phyloP scores from a whole-genome alignment of 306 rosid genomes.

The Malus asiatica region DNA sequence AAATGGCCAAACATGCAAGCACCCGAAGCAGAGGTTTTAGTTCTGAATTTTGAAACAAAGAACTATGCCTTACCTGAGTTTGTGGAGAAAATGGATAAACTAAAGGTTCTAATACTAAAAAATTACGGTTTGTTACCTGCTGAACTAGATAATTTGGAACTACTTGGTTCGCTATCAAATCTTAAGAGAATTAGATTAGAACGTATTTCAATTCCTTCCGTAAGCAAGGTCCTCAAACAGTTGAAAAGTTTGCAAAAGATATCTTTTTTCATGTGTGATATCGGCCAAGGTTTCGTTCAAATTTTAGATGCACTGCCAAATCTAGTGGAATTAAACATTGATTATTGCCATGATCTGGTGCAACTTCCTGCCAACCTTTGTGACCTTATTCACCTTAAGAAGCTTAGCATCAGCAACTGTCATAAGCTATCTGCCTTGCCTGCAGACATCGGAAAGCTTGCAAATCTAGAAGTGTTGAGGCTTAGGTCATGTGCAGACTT shows the following conservation, averaged over 20 bases:
- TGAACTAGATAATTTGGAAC: constrained; percentile 30
- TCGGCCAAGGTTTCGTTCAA: constrained; percentile 13
- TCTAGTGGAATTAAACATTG: constrained; percentile 26
- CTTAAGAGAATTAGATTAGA: constrained; percentile 49
- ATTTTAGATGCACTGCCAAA: constrained; percentile 31
- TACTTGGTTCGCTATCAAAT: constrained; percentile 5
- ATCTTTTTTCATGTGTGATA: constrained; percentile 54
- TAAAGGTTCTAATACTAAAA: constrained; percentile 45
- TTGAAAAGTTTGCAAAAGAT: constrained; percentile 39
- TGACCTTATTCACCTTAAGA: constrained; percentile 24
- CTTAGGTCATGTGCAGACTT: constrained; percentile 44
- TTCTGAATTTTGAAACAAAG: constrained; percentile 37
- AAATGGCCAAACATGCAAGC: constrained; percentile 43
- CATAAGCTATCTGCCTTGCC: constrained; percentile 44
- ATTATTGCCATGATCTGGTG: not conserved
- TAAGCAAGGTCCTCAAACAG: constrained; percentile 8
- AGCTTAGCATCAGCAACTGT: constrained; percentile 52
- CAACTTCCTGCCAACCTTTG: constrained; percentile 32
- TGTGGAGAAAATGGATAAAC: constrained; percentile 39
- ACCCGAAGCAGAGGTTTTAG: constrained; percentile 42
- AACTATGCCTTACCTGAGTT: constrained; percentile 44
- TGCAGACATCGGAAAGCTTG: constrained; percentile 24
- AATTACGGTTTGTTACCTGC: constrained; percentile 36
- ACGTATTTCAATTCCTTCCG: constrained; percentile 34
- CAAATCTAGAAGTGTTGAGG: constrained; percentile 41